These are phyloP conservation scores for Leptographium galeiforme DNA, from an alignment of 2,329 filamentous ascomycete genomes.

Conservation along the genomic window DNA sequence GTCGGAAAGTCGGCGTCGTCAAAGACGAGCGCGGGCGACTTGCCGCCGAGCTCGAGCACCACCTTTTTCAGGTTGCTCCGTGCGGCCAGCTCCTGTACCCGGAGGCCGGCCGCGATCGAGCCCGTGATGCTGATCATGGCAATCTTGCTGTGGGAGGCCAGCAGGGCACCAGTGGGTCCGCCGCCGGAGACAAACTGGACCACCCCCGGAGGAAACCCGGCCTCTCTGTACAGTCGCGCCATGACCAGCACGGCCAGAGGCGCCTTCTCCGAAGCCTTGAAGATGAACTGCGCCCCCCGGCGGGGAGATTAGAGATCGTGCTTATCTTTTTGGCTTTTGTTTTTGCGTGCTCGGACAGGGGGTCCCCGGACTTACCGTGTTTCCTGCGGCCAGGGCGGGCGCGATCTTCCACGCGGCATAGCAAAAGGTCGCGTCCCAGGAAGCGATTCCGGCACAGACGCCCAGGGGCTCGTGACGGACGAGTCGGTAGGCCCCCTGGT, in stretches of 20 bases:
- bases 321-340: too few species aligned
- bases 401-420: too few species aligned
- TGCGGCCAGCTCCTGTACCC: constrained; percentile 48
- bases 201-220: constrained; percentile 28
- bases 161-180: constrained; percentile 14
- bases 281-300: constrained; percentile 22
- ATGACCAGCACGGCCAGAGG: constrained; percentile 21
- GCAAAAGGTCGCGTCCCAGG: too few species aligned
- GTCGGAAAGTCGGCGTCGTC: too few species aligned
- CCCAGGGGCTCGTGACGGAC: too few species aligned
- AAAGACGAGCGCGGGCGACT: constrained; percentile 48
- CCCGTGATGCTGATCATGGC: constrained; percentile 57
- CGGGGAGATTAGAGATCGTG: too few species aligned
- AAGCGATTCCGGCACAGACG: too few species aligned
- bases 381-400: too few species aligned
- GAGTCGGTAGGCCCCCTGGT: too few species aligned
- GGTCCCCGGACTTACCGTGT: neutral
- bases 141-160: constrained; percentile 17
- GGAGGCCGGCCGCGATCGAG: constrained; percentile 48
- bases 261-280: constrained; percentile 28
- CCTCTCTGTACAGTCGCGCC: constrained; percentile 22
- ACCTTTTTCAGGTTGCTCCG: constrained; percentile 51
- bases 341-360: too few species aligned
- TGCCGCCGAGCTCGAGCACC: constrained; percentile 57
- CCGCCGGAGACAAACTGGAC: constrained; percentile 26